Evolutionary conservation across 441 rosid genomes (phyloP).

Genomic region (Biscutella laevigata): DNA sequence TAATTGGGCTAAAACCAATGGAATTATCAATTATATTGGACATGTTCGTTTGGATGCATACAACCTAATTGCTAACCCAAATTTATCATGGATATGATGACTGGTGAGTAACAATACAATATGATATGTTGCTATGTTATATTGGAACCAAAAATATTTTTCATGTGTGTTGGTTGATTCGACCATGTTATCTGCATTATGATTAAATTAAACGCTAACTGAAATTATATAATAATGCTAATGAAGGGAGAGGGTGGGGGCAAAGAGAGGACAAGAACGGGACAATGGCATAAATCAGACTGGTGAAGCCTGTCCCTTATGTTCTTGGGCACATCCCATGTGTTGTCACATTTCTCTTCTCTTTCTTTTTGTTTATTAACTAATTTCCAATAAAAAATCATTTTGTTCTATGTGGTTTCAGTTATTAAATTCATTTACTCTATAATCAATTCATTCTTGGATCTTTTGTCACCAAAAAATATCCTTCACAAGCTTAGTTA

Average conservation of each 20-base stretch:
- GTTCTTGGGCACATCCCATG: conserved; percentile 29
- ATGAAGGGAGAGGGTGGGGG: conserved; percentile 15
- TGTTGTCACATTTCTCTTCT: conserved; percentile 29
- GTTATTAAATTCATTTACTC: conserved; percentile 13
- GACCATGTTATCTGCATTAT: conserved; percentile 10
- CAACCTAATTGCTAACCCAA: too few relatives aligned
- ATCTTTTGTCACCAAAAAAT: too few relatives aligned
- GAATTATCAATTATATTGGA: too few relatives aligned
- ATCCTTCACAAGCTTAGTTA: too few relatives aligned
- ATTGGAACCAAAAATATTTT: too few relatives aligned
- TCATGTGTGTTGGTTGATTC: neutral
- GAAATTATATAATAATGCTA: neutral
- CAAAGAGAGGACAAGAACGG: conserved; percentile 26
- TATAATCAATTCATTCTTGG: neutral
- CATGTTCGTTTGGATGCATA: too few relatives aligned
- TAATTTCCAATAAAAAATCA: conserved; percentile 9
- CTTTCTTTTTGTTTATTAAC: neutral
- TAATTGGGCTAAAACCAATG: too few relatives aligned
- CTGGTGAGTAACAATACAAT: too few relatives aligned
- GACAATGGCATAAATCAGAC: conserved; percentile 28
- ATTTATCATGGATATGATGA: too few relatives aligned
- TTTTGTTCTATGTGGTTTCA: conserved; percentile 16
- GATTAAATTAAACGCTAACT: neutral
- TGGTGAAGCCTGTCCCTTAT: conserved; percentile 25
- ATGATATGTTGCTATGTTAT: too few relatives aligned